Conservation (phyloP, 768 basidiomycete species). For the Pleurotus djamor region DNA sequence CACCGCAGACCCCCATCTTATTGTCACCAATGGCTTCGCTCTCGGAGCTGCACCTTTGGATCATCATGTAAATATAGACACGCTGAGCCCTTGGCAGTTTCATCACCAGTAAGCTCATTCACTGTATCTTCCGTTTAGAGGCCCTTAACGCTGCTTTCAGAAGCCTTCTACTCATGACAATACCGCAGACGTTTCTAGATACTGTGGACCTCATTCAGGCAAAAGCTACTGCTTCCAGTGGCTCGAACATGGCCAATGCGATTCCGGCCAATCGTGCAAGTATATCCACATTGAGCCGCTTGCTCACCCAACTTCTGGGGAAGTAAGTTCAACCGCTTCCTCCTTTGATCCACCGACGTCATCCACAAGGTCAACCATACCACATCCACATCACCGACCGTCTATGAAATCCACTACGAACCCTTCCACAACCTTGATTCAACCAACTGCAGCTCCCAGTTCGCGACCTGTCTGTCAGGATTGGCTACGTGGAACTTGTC, state of each 20-base stretch:
- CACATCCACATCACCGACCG: background rate
- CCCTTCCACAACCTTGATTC: background rate
- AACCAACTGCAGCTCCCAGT: background rate
- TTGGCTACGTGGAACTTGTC: slow-evolving; percentile 25
- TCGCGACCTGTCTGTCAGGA: slow-evolving; percentile 14
- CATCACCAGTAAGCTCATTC: background rate
- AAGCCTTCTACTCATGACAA: too few species aligned
- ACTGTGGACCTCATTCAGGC: too few species aligned
- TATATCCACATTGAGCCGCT: too few species aligned
- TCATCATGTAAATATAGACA: background rate
- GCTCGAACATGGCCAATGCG: too few species aligned
- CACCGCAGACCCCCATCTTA: background rate
- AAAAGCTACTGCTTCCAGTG: too few species aligned
- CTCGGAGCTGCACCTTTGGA: background rate
- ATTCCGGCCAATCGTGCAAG: too few species aligned
- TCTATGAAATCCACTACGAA: background rate
- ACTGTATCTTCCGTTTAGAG: background rate
- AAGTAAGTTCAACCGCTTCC: too few species aligned
- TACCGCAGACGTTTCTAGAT: too few species aligned
- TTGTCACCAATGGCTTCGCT: background rate
- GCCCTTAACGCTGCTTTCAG: too few species aligned
- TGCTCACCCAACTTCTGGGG: too few species aligned
- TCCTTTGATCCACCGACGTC: too few species aligned
- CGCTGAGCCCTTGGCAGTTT: background rate
- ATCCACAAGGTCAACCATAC: too few species aligned